Conservation (phyloP, 441 rosid genomes). For the Gossypium schwendimanii region DNA sequence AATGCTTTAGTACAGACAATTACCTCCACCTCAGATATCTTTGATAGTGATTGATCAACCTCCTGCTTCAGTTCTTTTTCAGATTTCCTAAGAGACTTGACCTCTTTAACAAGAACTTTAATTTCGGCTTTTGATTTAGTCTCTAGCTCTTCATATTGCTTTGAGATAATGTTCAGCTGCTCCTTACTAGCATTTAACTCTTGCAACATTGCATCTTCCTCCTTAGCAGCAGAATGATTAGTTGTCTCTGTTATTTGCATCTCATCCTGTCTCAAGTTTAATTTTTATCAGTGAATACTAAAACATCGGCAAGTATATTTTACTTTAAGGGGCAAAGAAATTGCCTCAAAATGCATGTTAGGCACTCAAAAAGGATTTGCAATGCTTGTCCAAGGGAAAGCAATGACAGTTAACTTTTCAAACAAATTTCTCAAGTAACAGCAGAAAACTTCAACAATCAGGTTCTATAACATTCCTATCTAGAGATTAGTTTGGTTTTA, state of each 20-base stretch:
- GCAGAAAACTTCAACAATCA: background rate
- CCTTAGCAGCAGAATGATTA: constrained; percentile 29
- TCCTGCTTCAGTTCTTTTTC: constrained; percentile 61
- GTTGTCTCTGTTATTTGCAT: constrained; percentile 32
- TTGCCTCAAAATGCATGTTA: background rate
- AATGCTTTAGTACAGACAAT: constrained; percentile 9
- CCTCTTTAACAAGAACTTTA: constrained; percentile 91
- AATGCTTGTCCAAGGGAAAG: constrained; percentile 6
- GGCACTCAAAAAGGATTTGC: background rate
- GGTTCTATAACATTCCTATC: background rate
- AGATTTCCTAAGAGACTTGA: constrained; percentile 73
- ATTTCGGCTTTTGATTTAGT: constrained; percentile 89
- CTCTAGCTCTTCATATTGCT: constrained; percentile 66
- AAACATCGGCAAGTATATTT: background rate
- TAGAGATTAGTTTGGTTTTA: background rate
- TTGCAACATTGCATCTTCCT: constrained; percentile 36
- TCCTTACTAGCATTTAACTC: constrained; percentile 69
- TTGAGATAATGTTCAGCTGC: constrained; percentile 60
- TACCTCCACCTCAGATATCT: constrained; percentile 78
- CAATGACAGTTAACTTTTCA: background rate
- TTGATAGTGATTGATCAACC: constrained; percentile 49
- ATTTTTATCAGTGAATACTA: background rate
- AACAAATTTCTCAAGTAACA: background rate
- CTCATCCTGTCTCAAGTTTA: constrained; percentile 46
- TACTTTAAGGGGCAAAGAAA: background rate